A percentile compares a stretch with the other conserved stretches of the same genome.
These are phyloP conservation scores for Excoecaria agallocha DNA, from an alignment of 345 rosid genomes.

Conservation along the genomic window DNA sequence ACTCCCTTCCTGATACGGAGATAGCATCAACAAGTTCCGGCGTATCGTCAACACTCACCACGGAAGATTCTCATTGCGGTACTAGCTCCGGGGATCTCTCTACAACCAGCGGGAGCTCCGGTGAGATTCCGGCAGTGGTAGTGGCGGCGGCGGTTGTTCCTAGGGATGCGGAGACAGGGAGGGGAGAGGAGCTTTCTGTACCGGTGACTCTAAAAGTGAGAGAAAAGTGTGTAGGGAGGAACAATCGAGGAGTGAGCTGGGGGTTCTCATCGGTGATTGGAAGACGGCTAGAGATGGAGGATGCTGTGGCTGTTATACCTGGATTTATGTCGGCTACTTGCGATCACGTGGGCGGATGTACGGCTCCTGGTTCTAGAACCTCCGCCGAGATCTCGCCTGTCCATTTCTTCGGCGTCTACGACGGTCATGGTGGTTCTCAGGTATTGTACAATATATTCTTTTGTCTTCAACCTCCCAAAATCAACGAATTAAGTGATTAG, in stretches of 20 bases:
- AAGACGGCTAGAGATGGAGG: slow-evolving; percentile 66
- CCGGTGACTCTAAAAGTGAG: slow-evolving; percentile 12
- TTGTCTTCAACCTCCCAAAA: not conserved
- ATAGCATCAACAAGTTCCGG: slow-evolving; percentile 35
- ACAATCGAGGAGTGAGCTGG: slow-evolving; percentile 44
- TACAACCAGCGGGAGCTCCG: slow-evolving; percentile 42
- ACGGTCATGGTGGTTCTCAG: slow-evolving; percentile 76
- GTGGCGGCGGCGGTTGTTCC: slow-evolving; percentile 25
- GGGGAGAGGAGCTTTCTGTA: not conserved
- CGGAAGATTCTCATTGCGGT: slow-evolving; percentile 38
- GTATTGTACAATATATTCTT: slow-evolving; percentile 15
- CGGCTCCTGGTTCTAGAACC: slow-evolving; percentile 43
- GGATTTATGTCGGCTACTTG: slow-evolving; percentile 45
- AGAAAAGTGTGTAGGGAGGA: slow-evolving; percentile 42
- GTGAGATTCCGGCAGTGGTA: slow-evolving; percentile 39
- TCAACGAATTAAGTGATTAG: too few species aligned
- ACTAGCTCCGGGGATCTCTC: slow-evolving; percentile 40
- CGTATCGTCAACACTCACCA: slow-evolving; percentile 18
- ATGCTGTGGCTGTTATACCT: slow-evolving; percentile 48
- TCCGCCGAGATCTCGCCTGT: slow-evolving; percentile 47
- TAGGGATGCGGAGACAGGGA: not conserved
- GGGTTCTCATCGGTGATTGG: slow-evolving; percentile 55
- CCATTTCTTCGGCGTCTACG: slow-evolving; percentile 72
- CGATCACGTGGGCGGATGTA: slow-evolving; percentile 49
- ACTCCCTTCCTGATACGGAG: slow-evolving; percentile 29